Conservation (phyloP, 176 grass and related monocot species). For the Oryza coarctata region DNA sequence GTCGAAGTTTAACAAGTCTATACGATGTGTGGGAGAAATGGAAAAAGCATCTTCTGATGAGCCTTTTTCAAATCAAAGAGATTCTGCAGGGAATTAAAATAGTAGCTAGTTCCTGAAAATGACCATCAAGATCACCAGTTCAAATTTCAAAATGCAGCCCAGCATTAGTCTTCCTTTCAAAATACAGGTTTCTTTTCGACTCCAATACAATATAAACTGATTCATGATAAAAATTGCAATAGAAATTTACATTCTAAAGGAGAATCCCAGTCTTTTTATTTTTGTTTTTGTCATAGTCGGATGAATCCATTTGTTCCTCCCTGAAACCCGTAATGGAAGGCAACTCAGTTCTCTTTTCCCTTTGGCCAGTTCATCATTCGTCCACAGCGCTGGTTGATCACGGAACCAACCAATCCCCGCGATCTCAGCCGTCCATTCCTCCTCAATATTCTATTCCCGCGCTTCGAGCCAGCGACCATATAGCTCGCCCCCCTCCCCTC, state of each 20-base stretch:
- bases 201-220: background rate
- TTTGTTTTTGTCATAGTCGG: too few relatives aligned
- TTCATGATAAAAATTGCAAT: too few relatives aligned
- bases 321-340: background rate
- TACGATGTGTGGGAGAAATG: background rate
- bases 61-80: background rate
- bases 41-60: background rate
- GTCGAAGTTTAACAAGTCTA: background rate
- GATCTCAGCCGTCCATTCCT: slow-evolving; percentile 23
- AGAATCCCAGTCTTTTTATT: too few relatives aligned
- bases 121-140: too few relatives aligned
- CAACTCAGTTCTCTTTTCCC: slow-evolving; percentile 11
- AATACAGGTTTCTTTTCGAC: background rate
- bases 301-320: background rate
- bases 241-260: too few relatives aligned
- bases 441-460: slow-evolving; percentile 26
- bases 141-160: too few relatives aligned
- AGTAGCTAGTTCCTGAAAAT: too few relatives aligned
- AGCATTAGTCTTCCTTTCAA: background rate
- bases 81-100: background rate
- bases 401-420: slow-evolving; percentile 7
- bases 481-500: background rate
- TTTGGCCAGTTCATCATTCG: background rate
- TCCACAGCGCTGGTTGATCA: slow-evolving; percentile 31
- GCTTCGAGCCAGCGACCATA: background rate